A percentile compares a stretch with the other conserved stretches of the same genome.
These are phyloP conservation scores for Stylonectria norvegica DNA, from an alignment of 2,329 filamentous ascomycete species.

Conservation along the genomic window DNA sequence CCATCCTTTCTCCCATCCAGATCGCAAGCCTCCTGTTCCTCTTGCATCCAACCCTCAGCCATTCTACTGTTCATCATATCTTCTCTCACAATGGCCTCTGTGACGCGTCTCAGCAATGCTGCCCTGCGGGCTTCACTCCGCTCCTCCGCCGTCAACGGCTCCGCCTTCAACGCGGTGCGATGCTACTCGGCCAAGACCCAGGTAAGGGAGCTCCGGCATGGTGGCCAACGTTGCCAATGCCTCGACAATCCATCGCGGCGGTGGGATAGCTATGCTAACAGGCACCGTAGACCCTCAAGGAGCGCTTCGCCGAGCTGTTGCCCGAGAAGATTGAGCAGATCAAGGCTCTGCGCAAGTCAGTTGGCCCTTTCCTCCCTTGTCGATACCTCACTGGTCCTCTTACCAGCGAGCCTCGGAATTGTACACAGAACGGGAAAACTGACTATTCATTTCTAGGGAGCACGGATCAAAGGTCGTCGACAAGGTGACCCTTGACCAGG, in stretches of 20 bases:
- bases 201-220: slow-evolving; percentile 49
- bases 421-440: slow-evolving; percentile 12
- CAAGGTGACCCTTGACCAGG: slow-evolving; percentile 98
- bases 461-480: slow-evolving; percentile 93
- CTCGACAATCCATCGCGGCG: slow-evolving; percentile 1
- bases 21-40: slow-evolving; percentile 36
- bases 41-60: slow-evolving; percentile 31
- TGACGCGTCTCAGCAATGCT: slow-evolving; percentile 76
- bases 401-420: slow-evolving; percentile 6
- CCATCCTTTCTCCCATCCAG: slow-evolving; percentile 31
- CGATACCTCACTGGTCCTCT: too few relatives aligned
- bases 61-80: slow-evolving; percentile 21
- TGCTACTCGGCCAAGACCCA: slow-evolving; percentile 92
- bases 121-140: slow-evolving; percentile 75
- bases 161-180: slow-evolving; percentile 77
- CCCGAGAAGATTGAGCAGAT: slow-evolving; percentile 98
- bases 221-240: too few relatives aligned
- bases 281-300: slow-evolving; percentile 77
- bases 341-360: slow-evolving; percentile 95
- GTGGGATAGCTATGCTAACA: slow-evolving; percentile 12
- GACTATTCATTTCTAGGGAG: slow-evolving; percentile 58
- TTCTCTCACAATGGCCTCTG: slow-evolving; percentile 68
- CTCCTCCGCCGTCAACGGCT: slow-evolving; percentile 64
- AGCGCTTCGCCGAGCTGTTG: slow-evolving; percentile 93
- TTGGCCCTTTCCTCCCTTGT: too few relatives aligned